These are phyloP conservation scores for Metschnikowia vanudenii DNA, from an alignment of 805 yeast genomes.

Conservation along the genomic window DNA sequence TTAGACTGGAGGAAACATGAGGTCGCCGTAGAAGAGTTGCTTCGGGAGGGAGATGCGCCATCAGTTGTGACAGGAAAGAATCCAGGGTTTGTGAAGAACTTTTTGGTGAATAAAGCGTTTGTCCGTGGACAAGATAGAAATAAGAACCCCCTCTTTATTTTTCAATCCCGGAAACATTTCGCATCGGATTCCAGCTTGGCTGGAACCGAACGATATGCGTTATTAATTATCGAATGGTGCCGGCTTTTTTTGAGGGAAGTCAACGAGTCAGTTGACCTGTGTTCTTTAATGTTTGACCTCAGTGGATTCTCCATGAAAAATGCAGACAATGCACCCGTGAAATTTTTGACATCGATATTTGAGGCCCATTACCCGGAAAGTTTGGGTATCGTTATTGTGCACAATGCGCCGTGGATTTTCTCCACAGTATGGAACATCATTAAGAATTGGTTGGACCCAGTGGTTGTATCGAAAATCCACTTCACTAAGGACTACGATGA, in stretches of 20 bases:
- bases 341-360: constrained; percentile 82
- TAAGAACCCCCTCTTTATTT: constrained; percentile 76
- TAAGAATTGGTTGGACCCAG: constrained; percentile 94
- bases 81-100: constrained; percentile 53
- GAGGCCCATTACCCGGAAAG: constrained; percentile 98
- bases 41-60: constrained; percentile 71
- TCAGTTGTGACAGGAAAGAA: constrained; percentile 42
- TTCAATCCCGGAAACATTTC: constrained; percentile 74
- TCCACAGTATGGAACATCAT: constrained; percentile 91
- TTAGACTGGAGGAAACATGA: constrained; percentile 72
- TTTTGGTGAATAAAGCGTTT: constrained; percentile 66
- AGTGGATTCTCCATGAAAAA: constrained; percentile 83
- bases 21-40: constrained; percentile 51
- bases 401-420: constrained; percentile 97
- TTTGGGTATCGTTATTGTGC: constrained; percentile 78
- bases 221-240: constrained; percentile 69
- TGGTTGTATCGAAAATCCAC: constrained; percentile 85
- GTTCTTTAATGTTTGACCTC: constrained; percentile 82
- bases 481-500: constrained; percentile 76
- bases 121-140: constrained; percentile 71
- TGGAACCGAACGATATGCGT: constrained; percentile 73
- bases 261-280: constrained; percentile 73
- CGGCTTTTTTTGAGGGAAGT: constrained; percentile 50
- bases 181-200: constrained; percentile 50
- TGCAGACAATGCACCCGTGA: constrained; percentile 91